A percentile compares a stretch with the other conserved stretches of the same genome.
These are phyloP conservation scores for Annulohypoxylon maeteangense DNA, from an alignment of 495 filamentous ascomycete genomes.

Conservation along the genomic window DNA sequence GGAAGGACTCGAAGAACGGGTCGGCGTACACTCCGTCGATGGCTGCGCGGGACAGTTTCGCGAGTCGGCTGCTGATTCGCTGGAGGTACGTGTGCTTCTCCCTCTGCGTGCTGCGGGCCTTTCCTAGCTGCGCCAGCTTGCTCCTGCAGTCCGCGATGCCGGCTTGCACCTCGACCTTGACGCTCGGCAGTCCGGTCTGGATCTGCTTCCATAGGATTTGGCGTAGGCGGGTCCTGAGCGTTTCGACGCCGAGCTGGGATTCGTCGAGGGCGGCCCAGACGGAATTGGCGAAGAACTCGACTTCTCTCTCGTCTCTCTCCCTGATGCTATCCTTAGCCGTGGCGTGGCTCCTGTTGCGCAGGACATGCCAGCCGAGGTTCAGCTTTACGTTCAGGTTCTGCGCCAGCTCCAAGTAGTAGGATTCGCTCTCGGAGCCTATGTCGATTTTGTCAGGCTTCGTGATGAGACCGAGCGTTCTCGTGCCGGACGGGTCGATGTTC, in stretches of 20 bases:
- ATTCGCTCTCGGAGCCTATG: slow-evolving; percentile 53
- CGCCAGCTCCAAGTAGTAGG: slow-evolving; percentile 53
- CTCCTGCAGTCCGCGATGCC: slow-evolving; percentile 37
- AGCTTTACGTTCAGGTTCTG: slow-evolving; percentile 60
- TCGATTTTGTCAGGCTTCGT: slow-evolving; percentile 63
- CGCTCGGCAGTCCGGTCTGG: slow-evolving; percentile 31
- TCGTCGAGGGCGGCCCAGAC: slow-evolving; percentile 30
- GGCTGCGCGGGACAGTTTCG: slow-evolving; percentile 30
- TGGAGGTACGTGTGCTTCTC: slow-evolving; percentile 60
- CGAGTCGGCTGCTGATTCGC: slow-evolving; percentile 38
- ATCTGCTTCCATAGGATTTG: slow-evolving; percentile 42
- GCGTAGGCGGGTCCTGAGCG: slow-evolving; percentile 36
- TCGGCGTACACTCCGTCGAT: slow-evolving; percentile 45
- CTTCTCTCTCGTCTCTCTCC: slow-evolving; percentile 50
- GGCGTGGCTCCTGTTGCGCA: slow-evolving; percentile 57
- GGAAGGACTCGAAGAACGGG: slow-evolving; percentile 40
- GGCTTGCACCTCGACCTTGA: slow-evolving; percentile 37
- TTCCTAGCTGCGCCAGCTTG: slow-evolving; percentile 37
- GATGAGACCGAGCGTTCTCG: slow-evolving; percentile 61
- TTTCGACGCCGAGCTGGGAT: slow-evolving; percentile 31
- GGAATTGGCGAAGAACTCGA: slow-evolving; percentile 46
- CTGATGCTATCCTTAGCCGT: slow-evolving; percentile 47
- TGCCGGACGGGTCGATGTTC: slow-evolving; percentile 53
- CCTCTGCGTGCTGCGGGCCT: slow-evolving; percentile 40
- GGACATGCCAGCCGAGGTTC: slow-evolving; percentile 61